These are phyloP conservation scores for Pleurotus djamor DNA, from an alignment of 768 basidiomycete species.

Conservation along the genomic window DNA sequence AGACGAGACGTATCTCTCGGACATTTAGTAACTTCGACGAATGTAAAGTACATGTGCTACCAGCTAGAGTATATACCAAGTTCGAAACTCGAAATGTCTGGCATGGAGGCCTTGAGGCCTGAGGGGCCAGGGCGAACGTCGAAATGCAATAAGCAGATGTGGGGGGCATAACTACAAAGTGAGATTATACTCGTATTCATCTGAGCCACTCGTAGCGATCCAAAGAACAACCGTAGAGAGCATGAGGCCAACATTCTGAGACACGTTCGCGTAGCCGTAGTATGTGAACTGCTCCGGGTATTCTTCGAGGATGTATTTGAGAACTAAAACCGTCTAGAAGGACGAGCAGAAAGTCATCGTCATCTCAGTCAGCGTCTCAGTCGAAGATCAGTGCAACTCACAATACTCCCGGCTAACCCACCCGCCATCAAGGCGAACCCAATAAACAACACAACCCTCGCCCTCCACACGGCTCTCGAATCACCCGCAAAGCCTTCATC, in stretches of 20 bases:
- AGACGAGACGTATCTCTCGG: too few relatives aligned
- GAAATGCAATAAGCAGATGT: too few relatives aligned
- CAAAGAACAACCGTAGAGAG: slow-evolving; percentile 86
- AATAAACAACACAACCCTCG: slow-evolving; percentile 86
- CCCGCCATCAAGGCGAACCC: slow-evolving; percentile 98
- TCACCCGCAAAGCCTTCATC: slow-evolving; percentile 76
- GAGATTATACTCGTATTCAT: slow-evolving; percentile 93
- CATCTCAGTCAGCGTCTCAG: background rate
- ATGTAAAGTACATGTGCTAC: too few relatives aligned
- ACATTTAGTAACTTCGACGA: too few relatives aligned
- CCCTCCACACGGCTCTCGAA: slow-evolving; percentile 86
- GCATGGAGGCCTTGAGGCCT: too few relatives aligned
- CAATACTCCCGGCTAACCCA: slow-evolving; percentile 92
- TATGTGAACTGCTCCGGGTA: slow-evolving; percentile 79
- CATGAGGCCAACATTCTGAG: slow-evolving; percentile 86
- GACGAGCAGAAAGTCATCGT: background rate
- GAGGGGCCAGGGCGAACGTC: too few relatives aligned
- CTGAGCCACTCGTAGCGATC: slow-evolving; percentile 83
- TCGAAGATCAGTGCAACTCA: slow-evolving; percentile 38
- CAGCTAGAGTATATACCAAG: too few relatives aligned
- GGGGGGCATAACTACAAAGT: slow-evolving; percentile 43
- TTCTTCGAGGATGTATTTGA: slow-evolving; percentile 82
- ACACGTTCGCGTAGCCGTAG: slow-evolving; percentile 95
- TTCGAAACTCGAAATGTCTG: too few relatives aligned
- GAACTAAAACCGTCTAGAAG: slow-evolving; percentile 75